These are phyloP conservation scores for Collybia sp. DNA, from an alignment of 768 basidiomycete genomes.

Conservation along the genomic window DNA sequence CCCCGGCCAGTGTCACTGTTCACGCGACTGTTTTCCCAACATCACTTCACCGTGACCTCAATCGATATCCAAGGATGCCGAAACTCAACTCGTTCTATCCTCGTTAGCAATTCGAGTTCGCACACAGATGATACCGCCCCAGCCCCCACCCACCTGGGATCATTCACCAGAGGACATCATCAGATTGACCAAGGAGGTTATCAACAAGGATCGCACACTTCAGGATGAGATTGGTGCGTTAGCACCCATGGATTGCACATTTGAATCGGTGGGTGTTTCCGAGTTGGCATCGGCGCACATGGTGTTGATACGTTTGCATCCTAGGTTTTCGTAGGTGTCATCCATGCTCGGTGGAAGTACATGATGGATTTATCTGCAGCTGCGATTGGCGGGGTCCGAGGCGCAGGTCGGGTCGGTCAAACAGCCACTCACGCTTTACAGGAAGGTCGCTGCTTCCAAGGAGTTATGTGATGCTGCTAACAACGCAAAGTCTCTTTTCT, in stretches of 20 bases:
- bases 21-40: too few relatives aligned
- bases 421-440: conserved; percentile 73
- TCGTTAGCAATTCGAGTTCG: too few relatives aligned
- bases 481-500: conserved; percentile 62
- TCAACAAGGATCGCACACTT: conserved; percentile 48
- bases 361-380: conserved; percentile 29
- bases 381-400: conserved; percentile 57
- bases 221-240: conserved; percentile 60
- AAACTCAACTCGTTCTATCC: too few relatives aligned
- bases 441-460: conserved; percentile 73
- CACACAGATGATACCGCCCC: conserved; percentile 56
- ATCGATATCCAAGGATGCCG: too few relatives aligned
- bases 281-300: background rate
- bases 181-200: conserved; percentile 50
- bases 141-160: conserved; percentile 60
- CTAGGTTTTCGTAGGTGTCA: conserved; percentile 68
- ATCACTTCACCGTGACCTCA: too few relatives aligned
- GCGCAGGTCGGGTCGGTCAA: conserved; percentile 42
- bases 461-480: conserved; percentile 78
- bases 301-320: conserved; percentile 3
- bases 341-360: background rate
- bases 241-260: conserved; percentile 51
- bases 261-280: conserved; percentile 51
- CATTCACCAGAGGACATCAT: conserved; percentile 61
- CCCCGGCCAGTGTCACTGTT: too few relatives aligned